Evolutionary conservation across 2,329 filamentous ascomycete species (phyloP).

Genomic region (Ceratocystis papillata): DNA sequence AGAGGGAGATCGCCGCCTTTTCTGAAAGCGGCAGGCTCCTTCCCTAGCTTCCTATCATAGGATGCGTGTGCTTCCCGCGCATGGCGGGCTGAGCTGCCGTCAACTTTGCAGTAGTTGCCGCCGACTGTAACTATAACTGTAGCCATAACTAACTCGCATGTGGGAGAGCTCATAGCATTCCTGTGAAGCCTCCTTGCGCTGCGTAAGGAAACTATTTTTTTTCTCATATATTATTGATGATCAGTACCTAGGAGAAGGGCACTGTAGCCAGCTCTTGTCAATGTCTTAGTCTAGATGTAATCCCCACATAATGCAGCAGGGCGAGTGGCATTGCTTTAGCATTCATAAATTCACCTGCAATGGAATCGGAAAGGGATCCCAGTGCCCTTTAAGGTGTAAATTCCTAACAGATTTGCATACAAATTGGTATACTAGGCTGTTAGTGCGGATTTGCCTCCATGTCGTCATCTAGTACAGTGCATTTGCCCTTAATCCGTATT

Average conservation of each 20-base stretch:
- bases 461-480: not conserved
- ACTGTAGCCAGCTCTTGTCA: not conserved
- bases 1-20: not conserved
- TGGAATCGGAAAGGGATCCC: not conserved
- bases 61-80: not conserved
- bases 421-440: not conserved
- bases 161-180: not conserved
- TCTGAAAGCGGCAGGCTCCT: constrained; percentile 3
- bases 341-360: not conserved
- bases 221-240: not conserved
- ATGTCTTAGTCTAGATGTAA: not conserved
- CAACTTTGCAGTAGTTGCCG: too few species aligned
- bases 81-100: too few species aligned
- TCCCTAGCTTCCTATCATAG: not conserved
- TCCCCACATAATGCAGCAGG: not conserved
- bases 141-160: not conserved
- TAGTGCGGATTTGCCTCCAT: not conserved
- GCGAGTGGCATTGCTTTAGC: not conserved
- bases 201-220: not conserved
- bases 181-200: not conserved
- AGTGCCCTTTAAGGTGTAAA: not conserved
- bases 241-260: not conserved
- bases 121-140: too few species aligned
- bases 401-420: not conserved
- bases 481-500: not conserved